Conservation (phyloP, 2,329 filamentous ascomycete species). For the Pezicula radicicola region DNA sequence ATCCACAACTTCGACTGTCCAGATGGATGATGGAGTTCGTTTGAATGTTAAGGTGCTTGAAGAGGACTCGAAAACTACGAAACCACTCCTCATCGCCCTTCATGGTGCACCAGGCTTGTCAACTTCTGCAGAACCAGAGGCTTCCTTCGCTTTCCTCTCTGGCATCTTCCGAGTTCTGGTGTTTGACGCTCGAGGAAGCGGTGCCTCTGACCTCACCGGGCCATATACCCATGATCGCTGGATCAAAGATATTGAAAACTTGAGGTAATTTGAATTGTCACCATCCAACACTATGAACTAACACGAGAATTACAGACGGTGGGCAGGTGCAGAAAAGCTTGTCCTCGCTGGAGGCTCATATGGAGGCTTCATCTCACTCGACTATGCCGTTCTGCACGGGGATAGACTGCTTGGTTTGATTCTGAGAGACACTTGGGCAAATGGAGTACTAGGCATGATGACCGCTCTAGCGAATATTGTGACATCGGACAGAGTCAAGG, state of each 20-base stretch:
- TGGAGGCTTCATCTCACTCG: conserved; percentile 3
- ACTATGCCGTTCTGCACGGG: conserved; percentile 1
- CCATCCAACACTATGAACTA: neutral
- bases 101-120: neutral
- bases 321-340: conserved; percentile 3
- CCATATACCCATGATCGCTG: conserved; percentile 4
- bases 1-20: neutral
- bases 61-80: neutral
- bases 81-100: neutral
- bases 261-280: neutral
- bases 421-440: neutral
- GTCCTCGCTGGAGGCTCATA: conserved; percentile 2
- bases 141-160: neutral
- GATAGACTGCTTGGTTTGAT: neutral
- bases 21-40: neutral
- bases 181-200: conserved; percentile 4
- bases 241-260: conserved; percentile 3
- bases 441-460: neutral
- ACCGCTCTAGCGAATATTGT: neutral
- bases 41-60: neutral
- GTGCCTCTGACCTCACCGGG: neutral
- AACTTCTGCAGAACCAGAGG: neutral
- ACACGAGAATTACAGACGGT: neutral
- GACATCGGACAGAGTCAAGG: neutral
- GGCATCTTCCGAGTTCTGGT: neutral